A percentile compares a stretch with the other conserved stretches of the same genome.
phyloP scores from a whole-genome alignment of 140 eudicot genomes.

The Flaveria floridana region DNA sequence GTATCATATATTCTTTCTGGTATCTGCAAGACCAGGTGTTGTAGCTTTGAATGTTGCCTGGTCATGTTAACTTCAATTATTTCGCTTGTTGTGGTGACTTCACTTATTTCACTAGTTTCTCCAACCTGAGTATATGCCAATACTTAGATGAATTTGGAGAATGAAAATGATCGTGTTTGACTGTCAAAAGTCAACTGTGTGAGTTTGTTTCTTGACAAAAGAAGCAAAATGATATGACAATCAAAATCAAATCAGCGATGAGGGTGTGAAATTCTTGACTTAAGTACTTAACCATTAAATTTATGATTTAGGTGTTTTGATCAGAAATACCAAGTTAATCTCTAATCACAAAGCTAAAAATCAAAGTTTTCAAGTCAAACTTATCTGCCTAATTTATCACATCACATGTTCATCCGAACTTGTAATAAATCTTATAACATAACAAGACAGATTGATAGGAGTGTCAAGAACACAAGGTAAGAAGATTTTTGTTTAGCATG shows the following conservation, averaged over 20 bases:
- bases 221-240: neutral
- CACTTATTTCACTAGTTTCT: constrained; percentile 67
- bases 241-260: neutral
- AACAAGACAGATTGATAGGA: no score
- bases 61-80: constrained; percentile 49
- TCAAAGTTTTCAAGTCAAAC: neutral
- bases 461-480: no score
- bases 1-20: constrained; percentile 43
- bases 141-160: constrained; percentile 11
- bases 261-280: neutral
- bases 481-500: neutral
- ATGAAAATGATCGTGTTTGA: constrained; percentile 9
- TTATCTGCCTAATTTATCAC: no score
- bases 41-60: constrained; percentile 36
- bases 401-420: no score
- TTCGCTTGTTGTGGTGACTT: constrained; percentile 46
- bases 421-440: no score
- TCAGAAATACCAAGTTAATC: neutral
- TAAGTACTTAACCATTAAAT: neutral
- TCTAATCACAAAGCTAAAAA: constrained; percentile 1
- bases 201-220: neutral
- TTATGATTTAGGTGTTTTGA: constrained; percentile 7
- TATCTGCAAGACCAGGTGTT: constrained; percentile 46
- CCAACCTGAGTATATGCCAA: constrained; percentile 42
- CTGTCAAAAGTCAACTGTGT: constrained; percentile 29